phyloP scores from a whole-genome alignment of 176 grass and related monocot species.

The Metroxylon sagu region DNA sequence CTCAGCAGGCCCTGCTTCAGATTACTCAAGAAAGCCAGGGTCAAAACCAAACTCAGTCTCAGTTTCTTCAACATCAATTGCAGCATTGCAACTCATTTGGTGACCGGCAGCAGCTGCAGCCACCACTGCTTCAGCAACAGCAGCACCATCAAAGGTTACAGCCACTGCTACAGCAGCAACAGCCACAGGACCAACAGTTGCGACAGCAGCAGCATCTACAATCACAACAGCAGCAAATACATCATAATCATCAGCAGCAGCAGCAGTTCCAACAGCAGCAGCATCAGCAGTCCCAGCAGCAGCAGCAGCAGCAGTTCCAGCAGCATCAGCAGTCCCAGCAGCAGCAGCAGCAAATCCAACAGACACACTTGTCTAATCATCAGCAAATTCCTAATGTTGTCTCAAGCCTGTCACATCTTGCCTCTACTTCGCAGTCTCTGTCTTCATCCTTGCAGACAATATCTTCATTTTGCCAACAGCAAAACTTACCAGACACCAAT shows the following conservation, averaged over 20 bases:
- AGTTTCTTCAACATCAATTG: constrained; percentile 58
- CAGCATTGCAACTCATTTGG: constrained; percentile 40
- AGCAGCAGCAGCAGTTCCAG: no score
- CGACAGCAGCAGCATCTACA: no score
- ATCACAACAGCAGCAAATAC: no score
- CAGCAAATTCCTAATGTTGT: constrained; percentile 41
- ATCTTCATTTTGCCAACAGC: constrained; percentile 36
- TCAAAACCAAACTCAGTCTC: constrained; percentile 30
- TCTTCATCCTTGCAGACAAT: constrained; percentile 31
- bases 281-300: no score
- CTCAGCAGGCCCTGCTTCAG: constrained; percentile 51
- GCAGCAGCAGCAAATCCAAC: constrained; percentile 19
- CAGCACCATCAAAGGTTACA: constrained; percentile 8
- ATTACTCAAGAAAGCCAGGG: constrained; percentile 42
- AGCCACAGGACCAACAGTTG: constrained; percentile 11
- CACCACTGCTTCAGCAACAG: constrained; percentile 17
- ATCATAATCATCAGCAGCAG: no score
- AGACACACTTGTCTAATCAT: constrained; percentile 37
- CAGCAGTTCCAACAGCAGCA: no score
- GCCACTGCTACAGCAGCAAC: constrained; percentile 24
- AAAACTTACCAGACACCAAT: constrained; percentile 44
- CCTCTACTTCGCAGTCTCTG: constrained; percentile 30
- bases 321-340: no score
- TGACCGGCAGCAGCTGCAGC: constrained; percentile 24
- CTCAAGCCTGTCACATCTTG: constrained; percentile 40